Evolutionary conservation across 352 stramenopile species (phyloP), one percentile per base, ranked within the genome.

Genomic region (Ochromonadaceae sp.): DNA sequence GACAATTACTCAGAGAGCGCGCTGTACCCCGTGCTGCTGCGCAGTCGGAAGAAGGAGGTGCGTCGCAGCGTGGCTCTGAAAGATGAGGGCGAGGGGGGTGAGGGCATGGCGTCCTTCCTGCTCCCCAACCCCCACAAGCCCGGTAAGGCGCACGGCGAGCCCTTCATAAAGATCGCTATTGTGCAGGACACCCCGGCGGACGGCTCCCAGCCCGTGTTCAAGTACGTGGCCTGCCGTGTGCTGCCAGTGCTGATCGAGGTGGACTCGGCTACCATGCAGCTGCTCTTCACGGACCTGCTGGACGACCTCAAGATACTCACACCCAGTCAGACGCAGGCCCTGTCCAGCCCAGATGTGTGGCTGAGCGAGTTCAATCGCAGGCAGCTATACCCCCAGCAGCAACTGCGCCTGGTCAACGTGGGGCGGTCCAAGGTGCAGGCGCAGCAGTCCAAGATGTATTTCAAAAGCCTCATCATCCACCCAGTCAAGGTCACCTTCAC

Each of bases 1-100:
- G 57, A 65, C 31, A 65, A 65, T 65, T 65, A 36, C 41, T 53
- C 57, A 20, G 57, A 65, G 17, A 36, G 42, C 28, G 57, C 42
- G 15, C n/a, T 65, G 34, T 20, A 65, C 22, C 57, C 57, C 31
- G 57, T 65, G 4, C 26, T 65, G 39, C 31, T 65, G n/a, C 3
- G 55, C 22, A 47, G 55, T 63, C 36, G 7, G 5, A 63, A 63
- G 55, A 63, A 63, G 38, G 55, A 63, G 31, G 36, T 47, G 26
- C 55, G 38, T 9, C 38, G 22, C 26, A 63, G 15, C 22, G 32
- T 60, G 9, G 22, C 36, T n/a, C 7, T 50, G 1, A 39, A 4
- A 22, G 28, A 9, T 28, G 52, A 60, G 10, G 28, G 47, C 25
- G 44, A 52, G 28, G 5, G 40, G 36, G 22, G 20, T 34, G n/a